These are phyloP conservation scores for Boeremia exigua DNA, from an alignment of 2,329 filamentous ascomycete species.

Conservation along the genomic window DNA sequence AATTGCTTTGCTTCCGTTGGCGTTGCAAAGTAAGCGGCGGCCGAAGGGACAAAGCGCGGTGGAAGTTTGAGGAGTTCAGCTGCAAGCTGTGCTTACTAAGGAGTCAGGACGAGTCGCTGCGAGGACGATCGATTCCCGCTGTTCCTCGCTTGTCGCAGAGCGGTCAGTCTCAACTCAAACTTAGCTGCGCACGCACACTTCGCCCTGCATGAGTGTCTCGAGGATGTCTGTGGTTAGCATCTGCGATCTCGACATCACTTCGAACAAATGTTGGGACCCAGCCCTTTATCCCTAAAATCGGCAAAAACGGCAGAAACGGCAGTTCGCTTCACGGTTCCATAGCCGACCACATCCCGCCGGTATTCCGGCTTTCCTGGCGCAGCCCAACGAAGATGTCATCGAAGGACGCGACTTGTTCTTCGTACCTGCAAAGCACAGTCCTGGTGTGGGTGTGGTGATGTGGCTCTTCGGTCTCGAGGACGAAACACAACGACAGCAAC, in stretches of 20 bases:
- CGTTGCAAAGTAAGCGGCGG: neutral
- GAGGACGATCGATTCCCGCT: conserved; percentile 3
- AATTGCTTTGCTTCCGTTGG: neutral
- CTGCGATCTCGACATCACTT: conserved; percentile 8
- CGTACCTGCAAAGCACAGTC: neutral
- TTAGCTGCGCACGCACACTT: neutral
- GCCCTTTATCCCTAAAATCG: conserved; percentile 12
- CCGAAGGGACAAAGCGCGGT: conserved; percentile 9
- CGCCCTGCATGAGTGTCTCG: neutral
- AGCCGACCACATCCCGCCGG: conserved; percentile 2
- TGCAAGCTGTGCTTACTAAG: conserved; percentile 3
- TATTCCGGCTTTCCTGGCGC: conserved; percentile 7
- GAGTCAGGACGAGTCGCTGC: neutral
- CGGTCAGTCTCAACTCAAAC: conserved; percentile 5
- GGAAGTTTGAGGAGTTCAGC: neutral
- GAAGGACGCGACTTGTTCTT: neutral
- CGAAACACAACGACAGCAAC: neutral
- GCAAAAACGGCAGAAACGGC: conserved; percentile 13
- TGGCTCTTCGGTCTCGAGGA: neutral
- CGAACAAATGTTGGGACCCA: conserved; percentile 6
- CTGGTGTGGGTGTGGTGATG: conserved; percentile 2
- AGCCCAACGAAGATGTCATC: conserved; percentile 10
- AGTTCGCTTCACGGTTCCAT: conserved; percentile 17
- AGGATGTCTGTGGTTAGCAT: neutral
- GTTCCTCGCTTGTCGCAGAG: neutral